phyloP scores from a whole-genome alignment of 2,329 filamentous ascomycete species.

The Cladosporium austrohemisphaericum region DNA sequence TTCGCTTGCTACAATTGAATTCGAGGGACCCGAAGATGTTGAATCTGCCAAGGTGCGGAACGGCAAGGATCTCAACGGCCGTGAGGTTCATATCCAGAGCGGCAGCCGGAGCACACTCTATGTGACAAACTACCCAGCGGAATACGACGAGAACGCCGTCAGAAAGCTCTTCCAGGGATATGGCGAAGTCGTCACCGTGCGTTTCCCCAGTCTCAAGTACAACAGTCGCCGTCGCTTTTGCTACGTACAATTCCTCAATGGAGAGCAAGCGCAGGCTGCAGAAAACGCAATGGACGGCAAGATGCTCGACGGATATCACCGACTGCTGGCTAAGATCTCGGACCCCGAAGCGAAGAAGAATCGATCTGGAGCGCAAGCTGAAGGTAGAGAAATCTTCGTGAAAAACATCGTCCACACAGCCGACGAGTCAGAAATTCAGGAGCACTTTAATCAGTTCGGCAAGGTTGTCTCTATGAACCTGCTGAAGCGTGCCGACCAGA shows the following conservation, averaged over 20 bases:
- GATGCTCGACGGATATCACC: conserved; percentile 63
- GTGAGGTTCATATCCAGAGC: conserved; percentile 68
- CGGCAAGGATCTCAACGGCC: conserved; percentile 71
- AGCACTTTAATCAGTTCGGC: conserved; percentile 72
- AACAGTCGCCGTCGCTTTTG: conserved; percentile 89
- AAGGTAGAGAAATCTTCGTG: conserved; percentile 81
- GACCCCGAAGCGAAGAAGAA: conserved; percentile 74
- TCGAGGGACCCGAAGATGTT: conserved; percentile 75
- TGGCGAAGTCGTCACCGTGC: conserved; percentile 78
- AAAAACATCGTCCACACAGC: conserved; percentile 80
- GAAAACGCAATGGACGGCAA: conserved; percentile 72
- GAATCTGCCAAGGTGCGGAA: conserved; percentile 76
- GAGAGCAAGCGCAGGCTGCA: conserved; percentile 59
- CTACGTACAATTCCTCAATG: conserved; percentile 81
- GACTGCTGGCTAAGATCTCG: conserved; percentile 75
- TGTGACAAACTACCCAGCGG: conserved; percentile 82
- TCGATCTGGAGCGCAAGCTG: conserved; percentile 75
- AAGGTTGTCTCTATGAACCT: conserved; percentile 69
- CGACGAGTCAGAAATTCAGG: conserved; percentile 60
- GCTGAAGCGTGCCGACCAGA: conserved; percentile 63
- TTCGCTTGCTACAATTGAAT: conserved; percentile 76
- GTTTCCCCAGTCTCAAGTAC: conserved; percentile 86
- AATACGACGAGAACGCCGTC: conserved; percentile 68
- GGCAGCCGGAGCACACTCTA: conserved; percentile 79
- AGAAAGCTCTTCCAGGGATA: conserved; percentile 65